Percentiles rank a stretch among this genome's conserved stretches.
phyloP scores from a whole-genome alignment of 2,329 filamentous ascomycete genomes.

The Leptographium galeiforme region DNA sequence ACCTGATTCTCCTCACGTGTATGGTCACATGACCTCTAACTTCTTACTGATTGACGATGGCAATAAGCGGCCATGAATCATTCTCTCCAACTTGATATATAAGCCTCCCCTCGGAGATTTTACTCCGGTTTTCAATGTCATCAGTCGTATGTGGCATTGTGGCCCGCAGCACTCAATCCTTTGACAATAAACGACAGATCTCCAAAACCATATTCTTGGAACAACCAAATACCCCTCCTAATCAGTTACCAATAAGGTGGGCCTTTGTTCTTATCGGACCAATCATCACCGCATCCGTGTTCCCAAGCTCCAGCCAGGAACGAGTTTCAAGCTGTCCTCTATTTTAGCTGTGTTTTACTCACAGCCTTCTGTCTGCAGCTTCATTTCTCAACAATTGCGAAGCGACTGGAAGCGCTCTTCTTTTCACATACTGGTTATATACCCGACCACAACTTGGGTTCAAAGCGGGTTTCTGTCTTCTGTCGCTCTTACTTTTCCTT shows the following conservation, averaged over 20 bases:
- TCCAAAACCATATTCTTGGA: too few species aligned
- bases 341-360: not conserved
- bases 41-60: too few species aligned
- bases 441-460: not conserved
- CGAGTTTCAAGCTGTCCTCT: conserved; percentile 10
- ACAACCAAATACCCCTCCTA: too few species aligned
- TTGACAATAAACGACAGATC: too few species aligned
- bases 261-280: conserved; percentile 5
- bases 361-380: not conserved
- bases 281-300: conserved; percentile 6
- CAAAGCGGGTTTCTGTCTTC: not conserved
- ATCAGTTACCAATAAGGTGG: not conserved
- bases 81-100: too few species aligned
- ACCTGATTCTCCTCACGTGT: too few species aligned
- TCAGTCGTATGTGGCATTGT: too few species aligned
- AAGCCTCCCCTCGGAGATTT: too few species aligned
- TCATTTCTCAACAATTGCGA: not conserved
- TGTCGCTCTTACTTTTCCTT: not conserved
- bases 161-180: too few species aligned
- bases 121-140: too few species aligned
- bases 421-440: not conserved
- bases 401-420: not conserved
- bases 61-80: too few species aligned
- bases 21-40: too few species aligned
- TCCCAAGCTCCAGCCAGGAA: conserved; percentile 2